These are phyloP conservation scores for Phaeosphaeriaceae sp. DNA, from an alignment of 2,329 filamentous ascomycete species.

Conservation along the genomic window DNA sequence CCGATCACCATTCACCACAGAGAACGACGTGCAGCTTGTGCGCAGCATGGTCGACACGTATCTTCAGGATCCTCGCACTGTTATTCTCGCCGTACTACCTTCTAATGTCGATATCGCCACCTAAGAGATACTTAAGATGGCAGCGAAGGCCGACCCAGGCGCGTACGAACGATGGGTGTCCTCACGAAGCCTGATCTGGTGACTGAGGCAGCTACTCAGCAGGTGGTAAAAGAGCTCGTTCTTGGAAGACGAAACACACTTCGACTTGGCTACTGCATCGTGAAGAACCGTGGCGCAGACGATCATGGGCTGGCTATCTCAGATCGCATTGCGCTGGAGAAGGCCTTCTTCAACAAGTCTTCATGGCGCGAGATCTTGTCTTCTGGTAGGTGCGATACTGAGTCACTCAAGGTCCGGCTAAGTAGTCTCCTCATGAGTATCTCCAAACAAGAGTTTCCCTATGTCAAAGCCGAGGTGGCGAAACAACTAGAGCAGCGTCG, in stretches of 20 bases:
- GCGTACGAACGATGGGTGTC: constrained; percentile 46
- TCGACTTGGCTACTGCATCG: constrained; percentile 42
- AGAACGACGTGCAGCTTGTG: constrained; percentile 19
- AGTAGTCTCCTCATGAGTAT: constrained; percentile 52
- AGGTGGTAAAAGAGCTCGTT: constrained; percentile 29
- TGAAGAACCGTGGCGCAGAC: constrained; percentile 40
- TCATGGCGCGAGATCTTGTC: constrained; percentile 2
- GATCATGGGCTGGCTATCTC: constrained; percentile 13
- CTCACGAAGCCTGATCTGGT: constrained; percentile 49
- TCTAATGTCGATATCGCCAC: constrained; percentile 52
- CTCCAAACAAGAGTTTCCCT: constrained; percentile 56
- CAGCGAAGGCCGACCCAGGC: constrained; percentile 40
- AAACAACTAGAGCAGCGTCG: constrained; percentile 4
- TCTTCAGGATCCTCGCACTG: constrained; percentile 23
- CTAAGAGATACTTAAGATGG: constrained; percentile 55
- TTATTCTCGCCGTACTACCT: constrained; percentile 28
- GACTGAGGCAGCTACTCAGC: constrained; percentile 26
- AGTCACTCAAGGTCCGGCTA: constrained; percentile 49
- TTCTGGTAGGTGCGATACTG: constrained; percentile 44
- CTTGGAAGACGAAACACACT: constrained; percentile 29
- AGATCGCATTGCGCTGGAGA: constrained; percentile 43
- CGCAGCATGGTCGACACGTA: constrained; percentile 21
- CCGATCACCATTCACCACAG: constrained; percentile 11
- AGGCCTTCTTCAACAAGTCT: constrained; percentile 40
- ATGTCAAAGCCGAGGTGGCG: constrained; percentile 34